Base-by-base conservation (phyloP, 2,329 filamentous ascomycete species). In the Fusarium sulawesiense region DNA sequence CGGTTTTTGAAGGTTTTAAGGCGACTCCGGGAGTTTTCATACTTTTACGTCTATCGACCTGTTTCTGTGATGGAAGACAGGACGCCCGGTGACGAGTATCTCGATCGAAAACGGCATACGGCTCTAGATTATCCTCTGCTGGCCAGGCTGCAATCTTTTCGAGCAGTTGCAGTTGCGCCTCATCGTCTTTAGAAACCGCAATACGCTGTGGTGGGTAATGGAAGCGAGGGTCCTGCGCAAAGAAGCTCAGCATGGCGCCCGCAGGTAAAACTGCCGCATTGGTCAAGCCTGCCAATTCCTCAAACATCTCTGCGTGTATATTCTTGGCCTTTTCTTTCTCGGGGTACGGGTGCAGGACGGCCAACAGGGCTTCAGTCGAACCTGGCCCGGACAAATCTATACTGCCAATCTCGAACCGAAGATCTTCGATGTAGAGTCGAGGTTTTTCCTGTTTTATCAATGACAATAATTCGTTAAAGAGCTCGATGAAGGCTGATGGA, bases 211-310 rank as follows among this genome's bases (percentile, higher is more conserved):
- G 91, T 12, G 94, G 94, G 76, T 94, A 91, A 60, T 87, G 86
- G 18, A 98, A 85, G 11, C 95, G 90, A 30, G 95, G 94, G 76
- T 99, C 96, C 56, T 89, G 85, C 6, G 92, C 83, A 4, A 89
- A 85, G 77, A 98, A 96, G 0, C 87, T 85, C 6, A 98, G 82
- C 6, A 96, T 78, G 3, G 91, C 86, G 56, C 92, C 91, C 20
- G 83, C 78, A 6, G 94, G 93, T 3, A 97, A 82, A 4, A 89
- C 85, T 1, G 90, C 86, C 3, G 92, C 87, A 73, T 93, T 93
- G 8, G 88, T 90, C 12, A 94, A 82, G 4, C 87, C 85, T 16
- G 78, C 77, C 4, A 92, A 79, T 11, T 83, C 83, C 53, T 77
- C 77, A 68, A 91, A 91, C 4, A 84, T 79, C 40, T 79, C 76